Base-by-base conservation (phyloP, 179 eudicot species). In the Pouteria campechiana region DNA sequence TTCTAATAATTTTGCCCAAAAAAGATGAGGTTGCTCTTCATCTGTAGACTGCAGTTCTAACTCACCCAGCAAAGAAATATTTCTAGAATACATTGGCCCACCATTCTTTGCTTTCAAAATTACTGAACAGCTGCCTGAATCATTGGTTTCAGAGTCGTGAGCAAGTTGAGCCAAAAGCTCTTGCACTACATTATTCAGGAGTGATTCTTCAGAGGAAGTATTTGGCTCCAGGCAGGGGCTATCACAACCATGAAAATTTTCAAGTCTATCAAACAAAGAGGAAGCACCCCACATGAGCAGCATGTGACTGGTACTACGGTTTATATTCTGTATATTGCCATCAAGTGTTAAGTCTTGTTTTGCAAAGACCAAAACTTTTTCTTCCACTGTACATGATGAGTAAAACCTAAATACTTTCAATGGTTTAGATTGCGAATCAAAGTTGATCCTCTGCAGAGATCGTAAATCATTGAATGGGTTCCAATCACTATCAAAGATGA, bases 271-370 rank as follows among this genome's bases (percentile, higher is more conserved):
- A 50, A 92, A 83, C 27, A 87, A 59, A 70, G 64, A 43, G 11
- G 81, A 64, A 20, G 88, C 92, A 52, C 96, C 96, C 96, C 94
- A 87, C 76, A 68, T 74, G n/a, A 90, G 83, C 61, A 90, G 64
- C 61, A 30, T 46, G 53, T 82, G 79, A 49, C 67, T 70, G 37
- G 68, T 62, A 49, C 70, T 63, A 17, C 66, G 64, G 50, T 53
- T 64, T 24, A 69, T 43, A 23, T 32, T 48, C 18, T 66, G 76
- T 28, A 75, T 42, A 37, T 53, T 67, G 68, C 55, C 64, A 40
- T 76, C 90, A 38, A 79, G 61, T 33, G 61, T 46, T 27, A 56
- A 27, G 42, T 60, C 64, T 16, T 63, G 69, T 69, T 82, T 83
- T 25, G 92, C 79, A 58, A 86, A 87, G 32, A 64, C 43, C 30